These are phyloP conservation scores for Biscutella laevigata DNA, from an alignment of 441 rosid species.

Conservation along the genomic window DNA sequence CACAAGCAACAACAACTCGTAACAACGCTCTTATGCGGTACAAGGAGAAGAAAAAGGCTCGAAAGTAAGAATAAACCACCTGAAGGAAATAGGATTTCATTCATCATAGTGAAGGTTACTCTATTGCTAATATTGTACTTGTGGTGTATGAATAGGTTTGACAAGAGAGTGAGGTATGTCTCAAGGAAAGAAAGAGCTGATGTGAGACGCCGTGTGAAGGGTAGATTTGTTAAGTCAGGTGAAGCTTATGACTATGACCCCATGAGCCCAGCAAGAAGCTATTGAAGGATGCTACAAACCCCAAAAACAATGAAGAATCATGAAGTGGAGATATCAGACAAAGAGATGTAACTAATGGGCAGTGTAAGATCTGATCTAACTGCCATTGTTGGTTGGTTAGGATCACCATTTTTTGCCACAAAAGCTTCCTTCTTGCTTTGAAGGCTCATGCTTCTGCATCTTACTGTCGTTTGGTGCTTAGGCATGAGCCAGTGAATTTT, in stretches of 20 bases:
- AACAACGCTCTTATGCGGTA: slow-evolving; percentile 81
- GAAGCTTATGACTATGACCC: slow-evolving; percentile 91
- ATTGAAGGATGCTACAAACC: slow-evolving; percentile 37
- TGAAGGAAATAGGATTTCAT: background rate
- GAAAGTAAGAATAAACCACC: slow-evolving; percentile 51
- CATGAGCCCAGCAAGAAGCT: slow-evolving; percentile 67
- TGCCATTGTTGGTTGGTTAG: background rate
- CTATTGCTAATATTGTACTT: background rate
- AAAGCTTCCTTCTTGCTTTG: background rate
- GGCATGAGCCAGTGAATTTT: too few species aligned
- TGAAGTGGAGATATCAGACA: slow-evolving; percentile 1
- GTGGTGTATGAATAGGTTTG: slow-evolving; percentile 45
- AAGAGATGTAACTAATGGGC: slow-evolving; percentile 4
- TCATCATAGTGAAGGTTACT: background rate
- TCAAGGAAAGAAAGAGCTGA: slow-evolving; percentile 97
- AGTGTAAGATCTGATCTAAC: slow-evolving; percentile 15
- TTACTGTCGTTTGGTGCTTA: too few species aligned
- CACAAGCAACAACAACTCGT: slow-evolving; percentile 52
- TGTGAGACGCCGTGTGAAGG: slow-evolving; percentile 89
- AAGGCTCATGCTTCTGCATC: slow-evolving; percentile 3
- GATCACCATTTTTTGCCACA: background rate
- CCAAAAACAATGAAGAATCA: slow-evolving; percentile 4
- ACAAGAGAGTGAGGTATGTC: slow-evolving; percentile 79
- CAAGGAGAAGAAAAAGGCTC: slow-evolving; percentile 86
- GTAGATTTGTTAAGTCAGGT: slow-evolving; percentile 87